phyloP scores from a whole-genome alignment of 495 filamentous ascomycete genomes.

The Astrothelium subdiscretum region DNA sequence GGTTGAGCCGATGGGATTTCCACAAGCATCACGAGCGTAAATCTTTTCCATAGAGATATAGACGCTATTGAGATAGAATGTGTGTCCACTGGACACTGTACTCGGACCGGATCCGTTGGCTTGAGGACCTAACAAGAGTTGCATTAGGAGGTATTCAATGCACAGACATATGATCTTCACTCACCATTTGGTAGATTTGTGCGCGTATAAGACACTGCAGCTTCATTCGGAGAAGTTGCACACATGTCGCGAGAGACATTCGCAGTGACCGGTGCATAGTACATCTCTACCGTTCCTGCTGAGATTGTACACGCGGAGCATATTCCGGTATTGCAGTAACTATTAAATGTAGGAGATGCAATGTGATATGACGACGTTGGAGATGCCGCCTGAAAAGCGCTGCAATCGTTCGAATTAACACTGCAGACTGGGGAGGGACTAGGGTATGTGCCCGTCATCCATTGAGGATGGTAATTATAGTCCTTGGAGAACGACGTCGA shows the following conservation, averaged over 20 bases:
- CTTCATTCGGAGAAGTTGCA: neutral
- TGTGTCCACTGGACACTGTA: neutral
- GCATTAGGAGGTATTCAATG: neutral
- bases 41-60: constrained; percentile 3
- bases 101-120: neutral
- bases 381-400: neutral
- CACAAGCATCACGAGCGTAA: neutral
- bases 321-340: neutral
- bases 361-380: neutral
- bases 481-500: neutral
- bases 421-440: neutral
- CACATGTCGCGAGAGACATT: constrained; percentile 3
- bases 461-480: neutral
- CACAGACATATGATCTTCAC: neutral
- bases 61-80: constrained; percentile 1
- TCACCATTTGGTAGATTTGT: neutral
- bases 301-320: neutral
- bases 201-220: neutral
- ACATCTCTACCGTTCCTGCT: neutral
- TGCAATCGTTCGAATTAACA: neutral
- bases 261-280: neutral
- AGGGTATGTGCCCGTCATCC: neutral
- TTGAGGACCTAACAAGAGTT: neutral
- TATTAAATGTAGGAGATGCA: neutral
- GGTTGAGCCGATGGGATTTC: neutral